A percentile compares a stretch with the other conserved stretches of the same genome.
phyloP scores from a whole-genome alignment of 1,284 basidiomycete species.

The Ganoderma lucidum region DNA sequence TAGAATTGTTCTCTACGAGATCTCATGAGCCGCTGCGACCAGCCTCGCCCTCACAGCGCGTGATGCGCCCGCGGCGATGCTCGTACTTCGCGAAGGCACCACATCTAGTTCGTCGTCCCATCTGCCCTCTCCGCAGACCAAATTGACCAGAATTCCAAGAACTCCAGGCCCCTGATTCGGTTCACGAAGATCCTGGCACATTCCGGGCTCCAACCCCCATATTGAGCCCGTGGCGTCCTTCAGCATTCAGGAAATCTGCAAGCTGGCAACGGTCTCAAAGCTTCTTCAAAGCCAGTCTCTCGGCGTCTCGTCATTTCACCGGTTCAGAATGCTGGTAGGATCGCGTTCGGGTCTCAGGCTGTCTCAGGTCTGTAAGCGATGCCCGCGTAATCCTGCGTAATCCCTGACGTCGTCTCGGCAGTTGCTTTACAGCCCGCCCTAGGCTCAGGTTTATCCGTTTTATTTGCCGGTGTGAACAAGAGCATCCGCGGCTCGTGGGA shows the following conservation, averaged over 20 bases:
- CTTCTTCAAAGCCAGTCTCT: background rate
- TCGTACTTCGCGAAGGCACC: slow-evolving; percentile 4
- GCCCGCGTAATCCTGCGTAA: too few species aligned
- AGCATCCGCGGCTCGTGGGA: background rate
- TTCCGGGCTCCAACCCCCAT: background rate
- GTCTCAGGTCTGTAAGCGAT: background rate
- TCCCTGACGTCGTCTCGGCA: background rate
- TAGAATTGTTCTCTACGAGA: background rate
- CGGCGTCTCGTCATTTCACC: background rate
- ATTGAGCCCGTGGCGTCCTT: background rate
- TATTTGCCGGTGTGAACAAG: background rate
- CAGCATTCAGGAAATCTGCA: slow-evolving; percentile 6
- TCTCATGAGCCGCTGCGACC: slow-evolving; percentile 13
- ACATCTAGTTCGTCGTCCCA: background rate
- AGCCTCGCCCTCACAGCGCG: slow-evolving; percentile 8
- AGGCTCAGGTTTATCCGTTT: background rate
- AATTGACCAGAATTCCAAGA: background rate
- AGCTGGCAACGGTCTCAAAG: background rate
- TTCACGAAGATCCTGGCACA: background rate
- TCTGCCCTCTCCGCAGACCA: background rate
- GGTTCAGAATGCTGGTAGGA: background rate
- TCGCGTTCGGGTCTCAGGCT: background rate
- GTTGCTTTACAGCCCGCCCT: background rate
- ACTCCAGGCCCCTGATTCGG: background rate
- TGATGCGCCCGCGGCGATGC: slow-evolving; percentile 21